These are phyloP conservation scores for Linnemannia zychae DNA, from an alignment of 192 early-diverging fungal genomes.

Conservation along the genomic window DNA sequence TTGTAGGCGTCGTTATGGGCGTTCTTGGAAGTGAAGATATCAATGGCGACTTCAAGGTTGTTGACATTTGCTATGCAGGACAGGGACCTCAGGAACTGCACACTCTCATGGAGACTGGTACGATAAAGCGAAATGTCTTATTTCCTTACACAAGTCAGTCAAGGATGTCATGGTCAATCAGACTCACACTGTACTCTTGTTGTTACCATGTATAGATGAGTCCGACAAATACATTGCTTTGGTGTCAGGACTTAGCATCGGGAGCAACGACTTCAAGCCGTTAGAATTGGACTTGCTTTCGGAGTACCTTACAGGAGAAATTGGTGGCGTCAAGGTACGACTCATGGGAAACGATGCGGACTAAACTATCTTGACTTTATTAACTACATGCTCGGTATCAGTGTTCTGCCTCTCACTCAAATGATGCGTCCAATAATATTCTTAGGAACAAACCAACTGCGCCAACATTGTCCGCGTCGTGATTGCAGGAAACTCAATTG, in stretches of 20 bases:
- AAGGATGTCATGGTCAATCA: neutral
- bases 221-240: constrained; percentile 81
- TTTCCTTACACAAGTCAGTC: too few relatives aligned
- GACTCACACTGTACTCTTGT: neutral
- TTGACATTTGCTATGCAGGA: constrained; percentile 85
- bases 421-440: neutral
- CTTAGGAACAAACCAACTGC: constrained; percentile 66
- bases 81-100: constrained; percentile 66
- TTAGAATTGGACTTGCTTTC: constrained; percentile 79
- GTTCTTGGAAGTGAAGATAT: constrained; percentile 84
- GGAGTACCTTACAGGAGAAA: constrained; percentile 85
- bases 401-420: neutral
- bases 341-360: neutral
- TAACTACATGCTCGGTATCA: neutral
- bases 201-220: constrained; percentile 26
- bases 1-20: constrained; percentile 78
- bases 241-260: constrained; percentile 85
- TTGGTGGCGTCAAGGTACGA: constrained; percentile 67
- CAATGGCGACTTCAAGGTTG: constrained; percentile 86
- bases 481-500: constrained; percentile 81
- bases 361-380: neutral
- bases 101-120: constrained; percentile 54
- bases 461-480: constrained; percentile 80
- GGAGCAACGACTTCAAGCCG: constrained; percentile 57
- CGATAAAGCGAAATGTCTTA: neutral